Percentiles rank a stretch among this genome's conserved stretches.
phyloP scores from a whole-genome alignment of 352 stramenopile species.

The Phytopythium cucurbitacearum region DNA sequence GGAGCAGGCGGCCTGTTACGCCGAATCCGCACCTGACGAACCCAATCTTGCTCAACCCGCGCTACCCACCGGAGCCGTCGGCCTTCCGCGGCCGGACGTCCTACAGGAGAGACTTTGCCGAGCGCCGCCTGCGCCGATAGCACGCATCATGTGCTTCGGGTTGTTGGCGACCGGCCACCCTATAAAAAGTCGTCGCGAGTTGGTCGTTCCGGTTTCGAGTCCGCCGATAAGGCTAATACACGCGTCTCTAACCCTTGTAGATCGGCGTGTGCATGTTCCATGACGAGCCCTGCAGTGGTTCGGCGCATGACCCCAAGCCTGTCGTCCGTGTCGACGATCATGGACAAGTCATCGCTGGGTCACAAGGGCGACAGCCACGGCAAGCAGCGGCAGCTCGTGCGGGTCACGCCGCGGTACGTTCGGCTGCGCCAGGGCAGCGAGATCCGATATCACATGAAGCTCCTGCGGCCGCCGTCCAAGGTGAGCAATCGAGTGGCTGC shows the following conservation, averaged over 20 bases:
- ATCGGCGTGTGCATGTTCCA: too few species aligned
- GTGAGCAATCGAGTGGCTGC: conserved; percentile 11
- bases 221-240: too few species aligned
- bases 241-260: neutral
- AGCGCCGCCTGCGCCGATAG: conserved; percentile 26
- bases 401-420: conserved; percentile 53
- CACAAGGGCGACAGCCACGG: neutral
- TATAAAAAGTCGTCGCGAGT: too few species aligned
- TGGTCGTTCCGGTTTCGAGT: too few species aligned
- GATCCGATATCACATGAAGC: conserved; percentile 57
- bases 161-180: neutral
- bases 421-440: conserved; percentile 59
- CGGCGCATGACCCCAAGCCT: too few species aligned
- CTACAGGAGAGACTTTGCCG: conserved; percentile 31
- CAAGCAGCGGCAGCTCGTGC: conserved; percentile 41
- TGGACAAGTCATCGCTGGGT: neutral
- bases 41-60: conserved; percentile 42
- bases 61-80: conserved; percentile 39
- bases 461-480: conserved; percentile 41
- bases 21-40: conserved; percentile 20
- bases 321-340: neutral
- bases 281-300: too few species aligned
- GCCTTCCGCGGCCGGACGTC: conserved; percentile 34
- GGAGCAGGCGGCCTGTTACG: neutral
- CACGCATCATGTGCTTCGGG: neutral